A percentile compares a stretch with the other conserved stretches of the same genome.
Conservation (phyloP, 768 basidiomycete species). For the Saitozyma podzolica region DNA sequence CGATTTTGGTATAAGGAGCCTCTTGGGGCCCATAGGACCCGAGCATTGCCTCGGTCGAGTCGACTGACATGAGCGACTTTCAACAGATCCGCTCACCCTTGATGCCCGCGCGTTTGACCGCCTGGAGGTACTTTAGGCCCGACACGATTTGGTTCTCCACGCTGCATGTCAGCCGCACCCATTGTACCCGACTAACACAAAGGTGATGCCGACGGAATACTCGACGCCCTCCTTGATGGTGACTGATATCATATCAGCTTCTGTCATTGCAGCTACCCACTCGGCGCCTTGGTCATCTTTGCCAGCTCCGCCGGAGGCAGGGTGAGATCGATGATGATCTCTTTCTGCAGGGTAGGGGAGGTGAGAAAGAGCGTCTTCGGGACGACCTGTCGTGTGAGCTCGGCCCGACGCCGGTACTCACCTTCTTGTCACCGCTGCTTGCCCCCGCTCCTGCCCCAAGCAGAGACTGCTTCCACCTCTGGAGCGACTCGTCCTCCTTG, state of each 20-base stretch:
- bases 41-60: conserved; percentile 73
- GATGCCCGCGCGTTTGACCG: conserved; percentile 76
- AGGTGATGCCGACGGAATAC: conserved; percentile 62
- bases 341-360: conserved; percentile 68
- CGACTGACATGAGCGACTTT: conserved; percentile 60
- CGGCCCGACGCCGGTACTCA: conserved; percentile 37
- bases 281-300: conserved; percentile 72
- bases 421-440: conserved; percentile 62
- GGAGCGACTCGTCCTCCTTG: conserved; percentile 85
- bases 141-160: conserved; percentile 84
- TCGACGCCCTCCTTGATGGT: conserved; percentile 62
- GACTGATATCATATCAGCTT: conserved; percentile 20
- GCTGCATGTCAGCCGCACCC: conserved; percentile 54
- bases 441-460: conserved; percentile 60
- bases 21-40: conserved; percentile 83
- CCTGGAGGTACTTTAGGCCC: conserved; percentile 68
- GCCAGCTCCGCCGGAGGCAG: conserved; percentile 57
- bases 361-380: conserved; percentile 66
- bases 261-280: conserved; percentile 10
- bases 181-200: conserved; percentile 57
- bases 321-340: conserved; percentile 67
- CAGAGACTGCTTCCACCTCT: conserved; percentile 92
- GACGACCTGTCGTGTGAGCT: conserved; percentile 27
- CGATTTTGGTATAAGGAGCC: conserved; percentile 66
- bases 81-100: conserved; percentile 59